Conservation (phyloP, 2,329 filamentous ascomycete species). For the Chrysosporium keratinophilum region DNA sequence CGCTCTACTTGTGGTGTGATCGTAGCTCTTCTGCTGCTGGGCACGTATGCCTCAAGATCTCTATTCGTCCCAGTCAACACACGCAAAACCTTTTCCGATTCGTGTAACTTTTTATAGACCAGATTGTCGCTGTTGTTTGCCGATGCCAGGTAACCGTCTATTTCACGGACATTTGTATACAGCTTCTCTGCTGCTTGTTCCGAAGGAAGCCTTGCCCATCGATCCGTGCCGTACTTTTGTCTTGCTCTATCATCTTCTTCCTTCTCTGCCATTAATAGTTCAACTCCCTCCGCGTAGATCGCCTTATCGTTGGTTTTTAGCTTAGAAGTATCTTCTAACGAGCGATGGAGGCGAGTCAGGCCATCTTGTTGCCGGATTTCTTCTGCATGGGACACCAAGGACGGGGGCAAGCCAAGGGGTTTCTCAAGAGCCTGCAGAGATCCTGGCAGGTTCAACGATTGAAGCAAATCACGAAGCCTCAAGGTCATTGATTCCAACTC, state of each 20-base stretch:
- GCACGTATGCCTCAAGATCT: slow-evolving; percentile 77
- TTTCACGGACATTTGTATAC: slow-evolving; percentile 64
- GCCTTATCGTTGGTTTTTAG: slow-evolving; percentile 68
- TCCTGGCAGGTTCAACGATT: slow-evolving; percentile 77
- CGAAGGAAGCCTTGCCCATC: slow-evolving; percentile 66
- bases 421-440: slow-evolving; percentile 92
- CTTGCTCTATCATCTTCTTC: slow-evolving; percentile 71
- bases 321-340: slow-evolving; percentile 81
- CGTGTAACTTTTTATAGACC: slow-evolving; percentile 67
- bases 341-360: slow-evolving; percentile 61
- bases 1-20: slow-evolving; percentile 72
- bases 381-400: slow-evolving; percentile 78
- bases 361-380: slow-evolving; percentile 88
- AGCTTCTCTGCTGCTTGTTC: slow-evolving; percentile 60
- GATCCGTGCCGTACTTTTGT: slow-evolving; percentile 71
- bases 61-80: slow-evolving; percentile 71
- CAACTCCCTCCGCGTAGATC: slow-evolving; percentile 72
- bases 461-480: slow-evolving; percentile 65
- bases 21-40: slow-evolving; percentile 66
- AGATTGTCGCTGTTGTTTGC: slow-evolving; percentile 56
- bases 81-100: slow-evolving; percentile 62
- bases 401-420: slow-evolving; percentile 77
- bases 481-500: slow-evolving; percentile 74
- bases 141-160: slow-evolving; percentile 74
- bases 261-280: slow-evolving; percentile 66